A percentile compares a stretch with the other conserved stretches of the same genome.
phyloP scores from a whole-genome alignment of 192 early-diverging fungal genomes.

The Podila clonocystis region DNA sequence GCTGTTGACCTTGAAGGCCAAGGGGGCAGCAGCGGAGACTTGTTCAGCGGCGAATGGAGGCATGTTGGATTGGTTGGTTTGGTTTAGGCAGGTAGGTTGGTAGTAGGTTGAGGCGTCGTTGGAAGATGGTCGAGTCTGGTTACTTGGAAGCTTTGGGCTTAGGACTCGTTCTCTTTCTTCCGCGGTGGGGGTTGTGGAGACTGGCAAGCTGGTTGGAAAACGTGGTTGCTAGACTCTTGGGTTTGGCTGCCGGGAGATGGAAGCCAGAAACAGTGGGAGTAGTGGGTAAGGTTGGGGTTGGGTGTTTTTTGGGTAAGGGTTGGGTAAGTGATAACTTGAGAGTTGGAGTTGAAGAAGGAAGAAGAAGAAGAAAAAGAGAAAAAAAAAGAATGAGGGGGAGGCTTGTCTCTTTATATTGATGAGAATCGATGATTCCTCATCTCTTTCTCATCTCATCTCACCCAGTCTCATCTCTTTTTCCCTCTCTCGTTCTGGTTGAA shows the following conservation, averaged over 20 bases:
- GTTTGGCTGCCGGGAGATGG: slow-evolving; percentile 50
- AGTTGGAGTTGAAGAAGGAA: slow-evolving; percentile 23
- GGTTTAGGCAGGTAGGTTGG: not conserved
- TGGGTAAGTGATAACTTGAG: slow-evolving; percentile 12
- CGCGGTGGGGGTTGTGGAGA: slow-evolving; percentile 85
- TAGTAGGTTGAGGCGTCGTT: slow-evolving; percentile 32
- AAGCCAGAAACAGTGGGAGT: slow-evolving; percentile 43
- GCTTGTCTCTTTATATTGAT: slow-evolving; percentile 16
- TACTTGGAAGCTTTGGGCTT: slow-evolving; percentile 70
- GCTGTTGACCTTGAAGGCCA: slow-evolving; percentile 87
- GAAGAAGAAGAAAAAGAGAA: slow-evolving; percentile 13
- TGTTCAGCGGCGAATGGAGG: slow-evolving; percentile 53
- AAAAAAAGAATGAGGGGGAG: slow-evolving; percentile 1
- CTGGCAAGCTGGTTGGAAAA: slow-evolving; percentile 84
- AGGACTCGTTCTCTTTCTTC: slow-evolving; percentile 73
- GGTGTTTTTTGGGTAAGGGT: not conserved
- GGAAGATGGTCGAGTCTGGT: slow-evolving; percentile 40
- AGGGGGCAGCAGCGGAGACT: slow-evolving; percentile 53
- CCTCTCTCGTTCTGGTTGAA: slow-evolving; percentile 1
- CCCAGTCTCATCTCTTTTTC: not conserved
- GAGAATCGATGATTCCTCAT: not conserved
- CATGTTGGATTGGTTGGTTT: slow-evolving; percentile 24
- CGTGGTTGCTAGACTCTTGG: slow-evolving; percentile 60
- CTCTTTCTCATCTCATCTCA: not conserved
- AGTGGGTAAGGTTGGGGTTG: slow-evolving; percentile 5